These are phyloP conservation scores for Cymbopogon flexuosus DNA, from an alignment of 202 grass and related monocot genomes.

Conservation along the genomic window DNA sequence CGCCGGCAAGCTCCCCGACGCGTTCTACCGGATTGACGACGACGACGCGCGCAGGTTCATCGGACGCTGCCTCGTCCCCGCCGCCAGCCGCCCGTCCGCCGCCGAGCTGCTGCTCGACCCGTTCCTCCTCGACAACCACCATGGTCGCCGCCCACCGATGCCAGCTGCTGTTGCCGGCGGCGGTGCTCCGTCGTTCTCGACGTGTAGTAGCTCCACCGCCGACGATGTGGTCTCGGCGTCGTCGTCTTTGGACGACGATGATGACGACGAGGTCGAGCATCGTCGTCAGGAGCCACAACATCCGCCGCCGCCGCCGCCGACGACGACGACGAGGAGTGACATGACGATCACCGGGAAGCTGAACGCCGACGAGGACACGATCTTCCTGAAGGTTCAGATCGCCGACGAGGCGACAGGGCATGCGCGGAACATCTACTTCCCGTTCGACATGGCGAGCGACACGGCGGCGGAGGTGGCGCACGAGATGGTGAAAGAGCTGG, in stretches of 20 bases:
- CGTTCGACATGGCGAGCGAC: slow-evolving; percentile 66
- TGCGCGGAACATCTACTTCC: slow-evolving; percentile 84
- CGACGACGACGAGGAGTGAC: background rate
- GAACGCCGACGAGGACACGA: slow-evolving; percentile 66
- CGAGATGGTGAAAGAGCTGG: slow-evolving; percentile 94
- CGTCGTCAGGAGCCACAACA: background rate
- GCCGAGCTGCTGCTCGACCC: slow-evolving; percentile 65
- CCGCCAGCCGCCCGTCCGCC: slow-evolving; percentile 50
- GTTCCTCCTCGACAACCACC: slow-evolving; percentile 40
- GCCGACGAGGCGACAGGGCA: slow-evolving; percentile 38
- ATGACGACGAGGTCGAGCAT: background rate
- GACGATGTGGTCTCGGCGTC: background rate
- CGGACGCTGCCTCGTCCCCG: slow-evolving; percentile 43
- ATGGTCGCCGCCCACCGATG: background rate
- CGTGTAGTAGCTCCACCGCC: background rate
- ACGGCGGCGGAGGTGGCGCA: slow-evolving; percentile 66
- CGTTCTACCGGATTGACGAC: slow-evolving; percentile 51
- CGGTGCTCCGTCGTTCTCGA: background rate
- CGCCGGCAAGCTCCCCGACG: slow-evolving; percentile 69
- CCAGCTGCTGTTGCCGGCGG: background rate
- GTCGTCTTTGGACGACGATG: background rate
- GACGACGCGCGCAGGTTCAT: slow-evolving; percentile 53
- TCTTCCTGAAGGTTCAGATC: slow-evolving; percentile 92
- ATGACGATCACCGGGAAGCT: slow-evolving; percentile 94
- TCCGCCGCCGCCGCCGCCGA: background rate